phyloP scores from a whole-genome alignment of 306 rosid species.

The Cotoneaster glaucophyllus region DNA sequence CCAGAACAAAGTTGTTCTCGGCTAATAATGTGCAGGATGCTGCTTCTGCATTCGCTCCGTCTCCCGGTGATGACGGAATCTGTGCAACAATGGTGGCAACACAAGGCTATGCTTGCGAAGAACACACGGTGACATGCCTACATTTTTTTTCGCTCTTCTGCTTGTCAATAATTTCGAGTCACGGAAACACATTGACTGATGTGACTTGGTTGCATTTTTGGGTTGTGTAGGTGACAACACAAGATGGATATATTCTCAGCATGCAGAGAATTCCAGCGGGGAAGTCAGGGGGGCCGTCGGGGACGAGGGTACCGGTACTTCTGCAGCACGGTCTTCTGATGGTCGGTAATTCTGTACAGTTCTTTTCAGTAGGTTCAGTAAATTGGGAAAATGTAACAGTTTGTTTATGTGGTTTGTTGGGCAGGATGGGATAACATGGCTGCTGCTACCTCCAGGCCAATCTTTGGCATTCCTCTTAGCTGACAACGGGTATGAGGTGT shows the following conservation, averaged over 20 bases:
- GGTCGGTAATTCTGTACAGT: constrained; percentile 26
- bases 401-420: constrained; percentile 11
- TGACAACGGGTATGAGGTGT: constrained; percentile 17
- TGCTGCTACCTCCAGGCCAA: constrained; percentile 17
- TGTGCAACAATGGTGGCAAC: constrained; percentile 39
- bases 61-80: constrained; percentile 28
- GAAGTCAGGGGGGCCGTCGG: constrained; percentile 19
- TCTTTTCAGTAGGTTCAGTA: neutral
- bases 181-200: neutral
- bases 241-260: constrained; percentile 56
- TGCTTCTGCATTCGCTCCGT: neutral
- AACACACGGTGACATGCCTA: constrained; percentile 33
- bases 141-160: neutral
- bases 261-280: constrained; percentile 43
- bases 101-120: constrained; percentile 61
- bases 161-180: constrained; percentile 14
- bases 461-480: constrained; percentile 21
- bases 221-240: constrained; percentile 46
- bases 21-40: neutral
- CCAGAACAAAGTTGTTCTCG: constrained; percentile 16
- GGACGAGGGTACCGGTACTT: constrained; percentile 40
- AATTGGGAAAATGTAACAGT: constrained; percentile 7
- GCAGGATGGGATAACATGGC: constrained; percentile 53
- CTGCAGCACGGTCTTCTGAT: constrained; percentile 62
- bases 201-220: neutral